Evolutionary conservation across 352 stramenopile genomes (phyloP), one percentile per base, ranked within the genome.

Genomic region (Pythium dissimile): DNA sequence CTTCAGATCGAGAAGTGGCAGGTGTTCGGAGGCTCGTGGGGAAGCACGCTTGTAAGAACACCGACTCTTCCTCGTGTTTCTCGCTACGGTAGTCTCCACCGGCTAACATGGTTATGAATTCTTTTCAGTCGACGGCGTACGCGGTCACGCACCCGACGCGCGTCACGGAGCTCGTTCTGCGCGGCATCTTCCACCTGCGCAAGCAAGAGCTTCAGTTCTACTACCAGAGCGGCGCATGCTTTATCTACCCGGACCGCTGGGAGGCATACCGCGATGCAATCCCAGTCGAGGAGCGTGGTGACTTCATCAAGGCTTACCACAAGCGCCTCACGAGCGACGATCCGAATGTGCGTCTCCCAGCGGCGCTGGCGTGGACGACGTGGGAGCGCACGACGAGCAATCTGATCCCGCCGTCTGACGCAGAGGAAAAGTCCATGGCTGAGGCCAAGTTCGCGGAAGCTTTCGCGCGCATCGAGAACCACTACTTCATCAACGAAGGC

Each of bases 1-100:
- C 75, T 98, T 11, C 21, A 73, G 3, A 88, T 98, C 56, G 83
- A 97, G 18, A 81, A 86, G 42, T 98, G 91, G 91, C 86, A 95
- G 55, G 88, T 98, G 24, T 94, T 98, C 53, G 95, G 95, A 11
- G 95, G 95, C 38, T 97, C 86, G 1, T 98, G 95, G 95, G 95
- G 95, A 21, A 96, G 82, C 49, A 98, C 93, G 1, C 59, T 98
- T 49, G 79, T 89, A 71, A 10, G 55, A 26, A n/a, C 13, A 27
- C 2, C 28, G 18, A 43, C 42, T 21, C 1, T 6, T 20, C 1
- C 18, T 9, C 42, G 42, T 42, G 21, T 35, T 8, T 35, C 31
- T 13, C 8, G 31, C 13, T 35, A 35, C 31, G 31, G 13, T 15
- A 41, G 34, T 41, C 20, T 41, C 20, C 20, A 16, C 20, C 34